Conservation (phyloP, 2,329 filamentous ascomycete species). For the Nemania sp. region DNA sequence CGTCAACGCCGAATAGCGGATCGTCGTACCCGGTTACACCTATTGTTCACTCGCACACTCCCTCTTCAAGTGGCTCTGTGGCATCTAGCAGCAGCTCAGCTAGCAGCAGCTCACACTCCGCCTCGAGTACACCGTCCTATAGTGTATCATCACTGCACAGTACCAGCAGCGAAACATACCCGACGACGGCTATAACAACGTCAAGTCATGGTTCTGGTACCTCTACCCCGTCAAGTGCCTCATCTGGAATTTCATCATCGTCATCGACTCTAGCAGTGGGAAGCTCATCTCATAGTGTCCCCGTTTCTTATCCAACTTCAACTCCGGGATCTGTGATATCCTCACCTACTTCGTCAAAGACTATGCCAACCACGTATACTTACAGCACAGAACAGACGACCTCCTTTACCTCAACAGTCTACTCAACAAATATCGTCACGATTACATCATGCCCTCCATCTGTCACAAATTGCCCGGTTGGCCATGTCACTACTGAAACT, state of each 20-base stretch:
- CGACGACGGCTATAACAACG: not conserved
- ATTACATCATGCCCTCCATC: conserved; percentile 35
- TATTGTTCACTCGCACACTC: too few species aligned
- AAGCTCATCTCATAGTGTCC: conserved; percentile 10
- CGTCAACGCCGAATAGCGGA: too few species aligned
- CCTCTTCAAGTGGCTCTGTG: too few species aligned
- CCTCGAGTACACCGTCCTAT: too few species aligned
- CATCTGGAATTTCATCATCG: not conserved
- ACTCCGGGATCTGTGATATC: conserved; percentile 1
- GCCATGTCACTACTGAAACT: conserved; percentile 36
- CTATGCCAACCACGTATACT: conserved; percentile 36
- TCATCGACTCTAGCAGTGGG: not conserved
- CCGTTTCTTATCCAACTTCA: conserved; percentile 21
- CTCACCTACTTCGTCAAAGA: conserved; percentile 14
- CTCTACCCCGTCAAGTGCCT: not conserved
- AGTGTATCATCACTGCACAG: not conserved
- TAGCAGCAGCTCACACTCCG: too few species aligned
- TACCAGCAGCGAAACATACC: conserved; percentile 4
- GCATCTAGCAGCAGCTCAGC: too few species aligned
- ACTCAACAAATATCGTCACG: conserved; percentile 37
- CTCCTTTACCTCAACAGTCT: conserved; percentile 36
- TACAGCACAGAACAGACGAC: conserved; percentile 37
- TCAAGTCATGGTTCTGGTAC: not conserved
- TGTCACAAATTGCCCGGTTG: conserved; percentile 37
- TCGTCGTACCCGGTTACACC: too few species aligned